Percentiles rank a stretch among this genome's conserved stretches.
Evolutionary conservation across 2,329 filamentous ascomycete genomes (phyloP).

Genomic region (Talaromyces sp.): DNA sequence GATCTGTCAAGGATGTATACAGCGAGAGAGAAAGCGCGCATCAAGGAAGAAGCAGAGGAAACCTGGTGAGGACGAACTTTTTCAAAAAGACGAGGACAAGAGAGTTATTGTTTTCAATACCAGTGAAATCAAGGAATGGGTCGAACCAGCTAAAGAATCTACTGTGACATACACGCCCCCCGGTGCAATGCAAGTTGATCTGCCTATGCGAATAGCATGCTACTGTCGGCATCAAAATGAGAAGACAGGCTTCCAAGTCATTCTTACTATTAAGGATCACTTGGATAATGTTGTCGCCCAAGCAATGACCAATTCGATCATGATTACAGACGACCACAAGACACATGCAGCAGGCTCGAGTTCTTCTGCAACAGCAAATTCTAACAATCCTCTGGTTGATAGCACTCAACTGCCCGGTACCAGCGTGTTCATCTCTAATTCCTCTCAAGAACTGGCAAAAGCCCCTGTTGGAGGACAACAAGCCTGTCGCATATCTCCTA

Average conservation of each 20-base stretch:
- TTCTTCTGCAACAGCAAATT: constrained; percentile 27
- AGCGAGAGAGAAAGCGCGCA: constrained; percentile 82
- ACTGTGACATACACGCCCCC: constrained; percentile 38
- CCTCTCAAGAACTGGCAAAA: constrained; percentile 28
- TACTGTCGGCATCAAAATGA: constrained; percentile 95
- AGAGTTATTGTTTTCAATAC: constrained; percentile 90
- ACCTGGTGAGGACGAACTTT: constrained; percentile 83
- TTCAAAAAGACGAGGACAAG: constrained; percentile 72
- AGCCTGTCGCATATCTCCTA: constrained; percentile 55
- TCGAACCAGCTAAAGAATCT: constrained; percentile 54
- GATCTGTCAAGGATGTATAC: constrained; percentile 89
- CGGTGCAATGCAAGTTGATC: constrained; percentile 69
- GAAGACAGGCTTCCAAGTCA: constrained; percentile 86
- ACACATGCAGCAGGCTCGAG: constrained; percentile 56
- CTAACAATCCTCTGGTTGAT: constrained; percentile 33
- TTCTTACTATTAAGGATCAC: constrained; percentile 88
- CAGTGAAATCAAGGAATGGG: constrained; percentile 79
- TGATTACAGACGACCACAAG: constrained; percentile 98
- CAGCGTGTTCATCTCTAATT: constrained; percentile 39
- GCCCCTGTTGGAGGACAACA: constrained; percentile 29
- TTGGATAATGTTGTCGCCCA: constrained; percentile 73
- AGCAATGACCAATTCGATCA: constrained; percentile 78
- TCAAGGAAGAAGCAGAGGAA: constrained; percentile 91
- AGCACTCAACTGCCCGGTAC: constrained; percentile 39
- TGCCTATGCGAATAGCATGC: constrained; percentile 93